A percentile compares a stretch with the other conserved stretches of the same genome.
Conservation (phyloP, 192 early-diverging fungal genomes). For the Coemansia sp. region DNA sequence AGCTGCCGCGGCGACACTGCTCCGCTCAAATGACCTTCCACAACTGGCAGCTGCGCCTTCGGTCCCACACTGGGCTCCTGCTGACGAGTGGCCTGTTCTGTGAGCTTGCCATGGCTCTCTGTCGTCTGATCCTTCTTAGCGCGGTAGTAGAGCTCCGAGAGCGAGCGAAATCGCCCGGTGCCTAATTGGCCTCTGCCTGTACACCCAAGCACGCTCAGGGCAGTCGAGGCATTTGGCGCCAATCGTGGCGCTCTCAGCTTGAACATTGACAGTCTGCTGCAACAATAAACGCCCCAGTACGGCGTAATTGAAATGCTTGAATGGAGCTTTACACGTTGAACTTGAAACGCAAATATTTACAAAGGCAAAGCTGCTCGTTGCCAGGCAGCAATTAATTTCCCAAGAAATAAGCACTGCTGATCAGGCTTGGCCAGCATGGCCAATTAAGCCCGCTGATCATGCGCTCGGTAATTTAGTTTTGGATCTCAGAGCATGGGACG, state of each 20-base stretch:
- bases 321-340: no score
- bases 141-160: constrained; percentile 28
- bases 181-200: not conserved
- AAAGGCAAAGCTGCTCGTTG: no score
- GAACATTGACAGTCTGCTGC: not conserved
- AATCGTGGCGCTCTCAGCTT: not conserved
- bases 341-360: no score
- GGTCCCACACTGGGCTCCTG: not conserved
- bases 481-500: no score
- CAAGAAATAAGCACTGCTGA: no score
- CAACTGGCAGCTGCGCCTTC: not conserved
- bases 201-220: not conserved
- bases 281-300: no score
- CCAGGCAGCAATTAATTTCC: no score
- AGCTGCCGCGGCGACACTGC: not conserved
- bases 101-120: not conserved
- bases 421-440: no score
- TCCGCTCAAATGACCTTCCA: not conserved
- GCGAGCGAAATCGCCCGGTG: not conserved
- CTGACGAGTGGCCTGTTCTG: not conserved
- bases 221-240: not conserved
- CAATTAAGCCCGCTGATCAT: no score
- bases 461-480: no score
- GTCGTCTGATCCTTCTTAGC: not conserved
- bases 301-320: no score